Evolutionary conservation across 176 grass and related monocot species (phyloP).

Genomic region (Zoysia pacifica): DNA sequence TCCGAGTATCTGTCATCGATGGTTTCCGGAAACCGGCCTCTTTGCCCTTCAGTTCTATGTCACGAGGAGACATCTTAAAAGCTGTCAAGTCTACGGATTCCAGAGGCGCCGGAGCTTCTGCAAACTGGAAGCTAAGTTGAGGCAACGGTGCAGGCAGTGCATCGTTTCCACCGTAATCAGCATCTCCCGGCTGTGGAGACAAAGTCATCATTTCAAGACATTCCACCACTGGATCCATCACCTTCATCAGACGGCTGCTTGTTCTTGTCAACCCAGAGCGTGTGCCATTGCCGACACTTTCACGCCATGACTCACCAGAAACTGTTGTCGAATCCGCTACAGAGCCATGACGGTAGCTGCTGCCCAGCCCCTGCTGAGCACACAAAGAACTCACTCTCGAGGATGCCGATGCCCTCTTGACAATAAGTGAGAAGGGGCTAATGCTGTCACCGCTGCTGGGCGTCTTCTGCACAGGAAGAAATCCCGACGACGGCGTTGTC

Average conservation of each 20-base stretch:
- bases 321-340: constrained; percentile 10
- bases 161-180: constrained; percentile 29
- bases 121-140: constrained; percentile 75
- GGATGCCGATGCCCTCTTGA: constrained; percentile 71
- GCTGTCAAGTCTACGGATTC: constrained; percentile 68
- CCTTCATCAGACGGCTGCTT: constrained; percentile 6
- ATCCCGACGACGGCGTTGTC: constrained; percentile 51
- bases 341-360: constrained; percentile 9
- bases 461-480: constrained; percentile 56
- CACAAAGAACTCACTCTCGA: constrained; percentile 48
- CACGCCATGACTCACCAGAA: constrained; percentile 31
- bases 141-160: constrained; percentile 40
- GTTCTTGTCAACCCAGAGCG: constrained; percentile 36
- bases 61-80: constrained; percentile 59
- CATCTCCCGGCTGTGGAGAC: constrained; percentile 34
- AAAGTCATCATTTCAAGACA: constrained; percentile 58
- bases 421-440: constrained; percentile 92
- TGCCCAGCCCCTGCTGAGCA: constrained; percentile 39
- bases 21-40: constrained; percentile 26
- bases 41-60: constrained; percentile 32
- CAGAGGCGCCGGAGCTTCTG: constrained; percentile 30
- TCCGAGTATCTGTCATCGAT: constrained; percentile 39
- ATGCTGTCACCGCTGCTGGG: constrained; percentile 70
- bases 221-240: constrained; percentile 54
- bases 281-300: constrained; percentile 15